Evolutionary conservation across 2,329 filamentous ascomycete species (phyloP), one percentile per base, ranked within the genome.

Genomic region (Alternaria sp.): DNA sequence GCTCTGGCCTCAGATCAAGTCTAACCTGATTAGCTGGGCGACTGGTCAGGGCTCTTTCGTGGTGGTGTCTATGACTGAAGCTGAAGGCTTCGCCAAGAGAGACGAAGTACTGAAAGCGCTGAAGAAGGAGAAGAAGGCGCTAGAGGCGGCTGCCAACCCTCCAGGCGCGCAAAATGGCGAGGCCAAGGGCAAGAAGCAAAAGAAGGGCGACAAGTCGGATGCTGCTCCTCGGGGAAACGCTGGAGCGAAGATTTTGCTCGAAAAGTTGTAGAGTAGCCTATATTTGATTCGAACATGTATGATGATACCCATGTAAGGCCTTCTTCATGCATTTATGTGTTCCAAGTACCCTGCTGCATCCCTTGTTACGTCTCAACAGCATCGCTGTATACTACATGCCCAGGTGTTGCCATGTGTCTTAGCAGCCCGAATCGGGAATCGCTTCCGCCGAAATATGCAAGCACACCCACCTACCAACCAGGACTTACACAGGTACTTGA

Each of bases 21-120:
- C 89, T 1, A 84, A 92, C 69, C 82, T 96, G 23, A 79, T 96
- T 61, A 84, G 88, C 19, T 99, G 96, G 96, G 94, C 95, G 0
- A 94, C 90, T 0, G 92, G 94, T 0, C 87, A 90, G 2, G 93
- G 93, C 70, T 92, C 92, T 1, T 98, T 97, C 72, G 92, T 97
- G 11, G 86, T 97, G 5, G 87, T 98, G 25, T 91, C 89, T 15
- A 82, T 98, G 69, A 81, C 94, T 6, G 95, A 98, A 81, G 87
- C 91, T 0, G 77, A 79, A 44, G 88, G 89, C 61, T 96, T 96
- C 73, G 84, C 84, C 25, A 85, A 89, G 71, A 88, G 86, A 72
- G 85, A 86, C 15, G 89, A 91, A 72, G 83, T 97, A 56, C 83
- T 89, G 75, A 88, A 89, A 78, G 87, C 84, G 13, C 81, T 97